Evolutionary conservation across 768 basidiomycete genomes (phyloP).

Genomic region (Rossbeevera mucosa): DNA sequence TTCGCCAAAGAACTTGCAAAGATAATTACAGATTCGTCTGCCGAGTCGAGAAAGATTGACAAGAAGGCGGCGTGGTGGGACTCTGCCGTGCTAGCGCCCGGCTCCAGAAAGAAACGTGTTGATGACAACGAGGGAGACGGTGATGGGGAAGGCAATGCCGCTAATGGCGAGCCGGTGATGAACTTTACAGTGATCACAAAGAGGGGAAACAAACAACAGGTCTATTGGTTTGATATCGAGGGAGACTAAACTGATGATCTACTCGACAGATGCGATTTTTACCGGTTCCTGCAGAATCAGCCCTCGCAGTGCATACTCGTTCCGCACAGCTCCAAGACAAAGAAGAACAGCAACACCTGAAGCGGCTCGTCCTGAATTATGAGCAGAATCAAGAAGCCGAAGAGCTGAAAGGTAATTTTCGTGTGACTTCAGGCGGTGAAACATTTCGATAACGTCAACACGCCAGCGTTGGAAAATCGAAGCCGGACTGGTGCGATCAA

Average conservation of each 20-base stretch:
- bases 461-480: constrained; percentile 62
- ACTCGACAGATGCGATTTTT: constrained; percentile 69
- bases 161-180: constrained; percentile 51
- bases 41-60: constrained; percentile 81
- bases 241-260: constrained; percentile 7
- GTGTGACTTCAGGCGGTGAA: not conserved
- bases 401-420: constrained; percentile 60
- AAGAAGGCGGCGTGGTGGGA: constrained; percentile 91
- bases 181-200: constrained; percentile 91
- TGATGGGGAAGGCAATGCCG: constrained; percentile 34
- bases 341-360: constrained; percentile 95
- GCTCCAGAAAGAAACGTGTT: constrained; percentile 57
- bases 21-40: constrained; percentile 84
- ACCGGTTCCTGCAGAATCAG: constrained; percentile 81
- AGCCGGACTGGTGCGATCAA: constrained; percentile 66
- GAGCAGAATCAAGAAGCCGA: constrained; percentile 87
- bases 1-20: constrained; percentile 96
- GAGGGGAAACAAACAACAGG: constrained; percentile 90
- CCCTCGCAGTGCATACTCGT: constrained; percentile 86
- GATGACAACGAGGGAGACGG: constrained; percentile 57
- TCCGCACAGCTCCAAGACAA: constrained; percentile 91
- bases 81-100: constrained; percentile 69
- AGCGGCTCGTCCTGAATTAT: constrained; percentile 89
- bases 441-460: not conserved
- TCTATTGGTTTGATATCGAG: constrained; percentile 24